Evolutionary conservation across 805 yeast species (phyloP).

Genomic region (Schizosaccharomyces japonicus): DNA sequence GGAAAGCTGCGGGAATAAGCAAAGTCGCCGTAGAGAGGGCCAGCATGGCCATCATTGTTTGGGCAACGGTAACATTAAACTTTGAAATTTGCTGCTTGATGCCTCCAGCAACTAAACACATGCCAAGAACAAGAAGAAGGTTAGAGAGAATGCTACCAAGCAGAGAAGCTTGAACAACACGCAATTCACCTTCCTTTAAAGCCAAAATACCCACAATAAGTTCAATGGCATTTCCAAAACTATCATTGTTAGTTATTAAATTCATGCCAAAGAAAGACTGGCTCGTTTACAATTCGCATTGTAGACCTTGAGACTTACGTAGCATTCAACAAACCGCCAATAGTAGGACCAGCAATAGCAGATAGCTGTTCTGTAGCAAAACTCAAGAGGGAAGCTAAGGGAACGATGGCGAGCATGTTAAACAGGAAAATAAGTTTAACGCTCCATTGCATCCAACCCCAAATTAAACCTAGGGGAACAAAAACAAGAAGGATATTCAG

Average conservation of each 20-base stretch:
- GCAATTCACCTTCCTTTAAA: constrained; percentile 55
- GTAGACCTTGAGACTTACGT: constrained; percentile 13
- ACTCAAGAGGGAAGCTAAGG: constrained; percentile 73
- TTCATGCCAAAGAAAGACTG: not conserved
- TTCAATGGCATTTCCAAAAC: constrained; percentile 95
- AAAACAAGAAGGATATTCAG: constrained; percentile 55
- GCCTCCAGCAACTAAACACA: constrained; percentile 87
- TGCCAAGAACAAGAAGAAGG: constrained; percentile 72
- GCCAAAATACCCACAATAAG: constrained; percentile 86
- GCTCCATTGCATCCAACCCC: constrained; percentile 36
- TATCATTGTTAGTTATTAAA: not conserved
- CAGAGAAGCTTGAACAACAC: constrained; percentile 94
- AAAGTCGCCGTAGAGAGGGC: constrained; percentile 76
- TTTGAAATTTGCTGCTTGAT: constrained; percentile 60
- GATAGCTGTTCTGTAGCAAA: constrained; percentile 85
- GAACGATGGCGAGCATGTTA: constrained; percentile 76
- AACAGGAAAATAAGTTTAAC: constrained; percentile 36
- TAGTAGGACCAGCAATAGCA: constrained; percentile 66
- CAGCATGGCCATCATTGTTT: constrained; percentile 85
- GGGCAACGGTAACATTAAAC: constrained; percentile 91
- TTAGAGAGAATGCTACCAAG: constrained; percentile 81
- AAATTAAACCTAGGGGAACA: constrained; percentile 72
- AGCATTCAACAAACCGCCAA: constrained; percentile 87
- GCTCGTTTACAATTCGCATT: not conserved
- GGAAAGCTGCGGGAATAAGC: constrained; percentile 88